A percentile compares a stretch with the other conserved stretches of the same genome.
phyloP scores from a whole-genome alignment of 306 rosid genomes.

The Glycyrrhiza uralensis region DNA sequence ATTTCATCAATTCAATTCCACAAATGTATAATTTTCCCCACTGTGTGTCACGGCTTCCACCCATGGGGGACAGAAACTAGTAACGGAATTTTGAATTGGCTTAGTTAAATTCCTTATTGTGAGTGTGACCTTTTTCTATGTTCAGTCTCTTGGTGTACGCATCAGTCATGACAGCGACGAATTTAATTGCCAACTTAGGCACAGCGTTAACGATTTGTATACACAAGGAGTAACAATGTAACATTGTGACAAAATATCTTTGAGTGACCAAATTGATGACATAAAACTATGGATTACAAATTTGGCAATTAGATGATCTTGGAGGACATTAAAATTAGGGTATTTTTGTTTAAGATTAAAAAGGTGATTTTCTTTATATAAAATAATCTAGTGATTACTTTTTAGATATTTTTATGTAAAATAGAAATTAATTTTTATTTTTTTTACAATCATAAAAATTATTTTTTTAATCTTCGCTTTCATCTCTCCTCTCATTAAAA shows the following conservation, averaged over 20 bases:
- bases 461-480: no score
- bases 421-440: no score
- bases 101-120: background rate
- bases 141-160: background rate
- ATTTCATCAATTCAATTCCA: constrained; percentile 5
- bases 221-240: background rate
- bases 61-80: background rate
- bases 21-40: background rate
- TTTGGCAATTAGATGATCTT: background rate
- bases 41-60: background rate
- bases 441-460: no score
- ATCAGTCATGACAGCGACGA: background rate
- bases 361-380: no score
- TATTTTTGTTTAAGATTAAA: no score
- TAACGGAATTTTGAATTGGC: background rate
- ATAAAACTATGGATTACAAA: background rate
- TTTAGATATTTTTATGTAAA: no score
- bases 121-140: background rate
- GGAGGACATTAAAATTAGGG: no score
- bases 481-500: no score
- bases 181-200: background rate
- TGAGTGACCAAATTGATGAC: no score
- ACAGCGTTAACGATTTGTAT: no score
- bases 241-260: background rate
- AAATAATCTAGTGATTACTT: no score